These are phyloP conservation scores for Trichosanthes truncata DNA, from an alignment of 306 rosid genomes.

Conservation along the genomic window DNA sequence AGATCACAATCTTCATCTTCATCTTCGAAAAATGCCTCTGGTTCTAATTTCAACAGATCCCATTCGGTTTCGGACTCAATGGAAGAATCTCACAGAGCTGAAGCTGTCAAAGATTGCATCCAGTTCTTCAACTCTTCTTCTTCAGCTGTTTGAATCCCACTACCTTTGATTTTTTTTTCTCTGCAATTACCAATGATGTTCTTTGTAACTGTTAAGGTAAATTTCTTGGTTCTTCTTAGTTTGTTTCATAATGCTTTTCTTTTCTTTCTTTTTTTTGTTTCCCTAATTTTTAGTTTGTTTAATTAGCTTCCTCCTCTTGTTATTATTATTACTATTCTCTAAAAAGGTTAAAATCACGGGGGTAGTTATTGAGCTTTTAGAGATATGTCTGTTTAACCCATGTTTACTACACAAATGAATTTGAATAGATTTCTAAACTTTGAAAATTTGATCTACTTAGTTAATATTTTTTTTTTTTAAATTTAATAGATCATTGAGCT, in stretches of 20 bases:
- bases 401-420: too few relatives aligned
- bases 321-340: too few relatives aligned
- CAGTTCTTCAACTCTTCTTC: slow-evolving; percentile 59
- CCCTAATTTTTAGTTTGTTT: not conserved
- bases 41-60: not conserved
- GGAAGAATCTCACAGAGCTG: slow-evolving; percentile 73
- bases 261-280: too few relatives aligned
- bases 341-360: too few relatives aligned
- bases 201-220: not conserved
- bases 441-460: too few relatives aligned
- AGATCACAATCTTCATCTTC: not conserved
- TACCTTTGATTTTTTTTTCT: not conserved
- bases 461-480: too few relatives aligned
- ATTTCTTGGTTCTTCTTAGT: not conserved
- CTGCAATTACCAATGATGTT: not conserved
- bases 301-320: too few relatives aligned
- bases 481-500: too few relatives aligned
- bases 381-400: too few relatives aligned
- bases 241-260: not conserved
- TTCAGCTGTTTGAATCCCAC: not conserved
- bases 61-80: slow-evolving; percentile 37
- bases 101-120: slow-evolving; percentile 80
- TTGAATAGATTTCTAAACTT: too few relatives aligned
- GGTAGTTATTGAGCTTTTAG: too few relatives aligned
- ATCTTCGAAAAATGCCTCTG: not conserved